A percentile compares a stretch with the other conserved stretches of the same genome.
Evolutionary conservation across 257 asterid species (phyloP).

Genomic region (Voacanga thouarsii): DNA sequence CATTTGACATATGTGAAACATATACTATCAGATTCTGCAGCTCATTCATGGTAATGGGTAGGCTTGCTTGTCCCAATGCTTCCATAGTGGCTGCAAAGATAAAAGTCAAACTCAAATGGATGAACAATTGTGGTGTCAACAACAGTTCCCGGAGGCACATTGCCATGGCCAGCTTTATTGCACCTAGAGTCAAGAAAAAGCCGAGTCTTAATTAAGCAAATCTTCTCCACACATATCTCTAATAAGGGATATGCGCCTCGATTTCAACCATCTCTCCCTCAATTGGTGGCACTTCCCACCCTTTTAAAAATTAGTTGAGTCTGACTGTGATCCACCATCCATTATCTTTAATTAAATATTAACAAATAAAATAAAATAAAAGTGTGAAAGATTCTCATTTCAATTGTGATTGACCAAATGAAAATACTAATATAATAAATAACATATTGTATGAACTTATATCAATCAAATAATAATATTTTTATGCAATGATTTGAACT

Average conservation of each 20-base stretch:
- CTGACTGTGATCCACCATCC: constrained; percentile 39
- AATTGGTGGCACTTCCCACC: constrained; percentile 2
- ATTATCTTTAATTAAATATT: too few relatives aligned
- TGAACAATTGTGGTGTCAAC: constrained; percentile 63
- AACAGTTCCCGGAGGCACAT: constrained; percentile 76
- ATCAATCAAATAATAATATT: too few relatives aligned
- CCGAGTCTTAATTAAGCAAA: constrained; percentile 31
- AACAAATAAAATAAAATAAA: too few relatives aligned
- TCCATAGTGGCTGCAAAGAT: constrained; percentile 74
- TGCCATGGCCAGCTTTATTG: constrained; percentile 29
- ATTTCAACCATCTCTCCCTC: not conserved
- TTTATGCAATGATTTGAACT: too few relatives aligned
- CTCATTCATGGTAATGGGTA: constrained; percentile 53
- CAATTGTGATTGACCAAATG: too few relatives aligned
- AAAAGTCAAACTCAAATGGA: constrained; percentile 62
- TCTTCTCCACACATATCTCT: not conserved
- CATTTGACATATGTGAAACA: constrained; percentile 71
- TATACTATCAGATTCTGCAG: constrained; percentile 59
- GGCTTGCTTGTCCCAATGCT: constrained; percentile 80
- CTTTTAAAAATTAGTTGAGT: constrained; percentile 18
- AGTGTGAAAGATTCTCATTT: too few relatives aligned
- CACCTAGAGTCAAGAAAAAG: constrained; percentile 46
- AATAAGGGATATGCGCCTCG: not conserved
- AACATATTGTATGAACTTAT: too few relatives aligned
- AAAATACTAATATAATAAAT: too few relatives aligned